Conservation (phyloP, 2,329 filamentous ascomycete species). For the Bipolaris sorokiniana region DNA sequence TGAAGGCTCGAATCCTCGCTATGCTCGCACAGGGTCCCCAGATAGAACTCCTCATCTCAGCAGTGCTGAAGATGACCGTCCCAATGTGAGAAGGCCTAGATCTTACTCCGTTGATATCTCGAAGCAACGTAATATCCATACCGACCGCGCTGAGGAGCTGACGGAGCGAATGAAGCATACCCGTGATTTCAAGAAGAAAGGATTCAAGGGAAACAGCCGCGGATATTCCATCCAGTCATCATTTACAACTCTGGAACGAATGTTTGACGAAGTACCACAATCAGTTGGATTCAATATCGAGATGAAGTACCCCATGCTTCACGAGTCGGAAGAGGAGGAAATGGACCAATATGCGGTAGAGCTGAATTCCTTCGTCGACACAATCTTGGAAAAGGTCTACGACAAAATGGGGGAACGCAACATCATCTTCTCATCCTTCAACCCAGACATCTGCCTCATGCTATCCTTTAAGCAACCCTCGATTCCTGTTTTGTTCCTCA, state of each 20-base stretch:
- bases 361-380: conserved; percentile 95
- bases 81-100: conserved; percentile 50
- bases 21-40: conserved; percentile 58
- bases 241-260: conserved; percentile 92
- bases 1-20: conserved; percentile 56
- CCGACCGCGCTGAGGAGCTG: conserved; percentile 56
- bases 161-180: conserved; percentile 97
- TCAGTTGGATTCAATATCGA: conserved; percentile 96
- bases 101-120: conserved; percentile 66
- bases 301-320: conserved; percentile 98
- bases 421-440: conserved; percentile 96
- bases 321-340: conserved; percentile 91
- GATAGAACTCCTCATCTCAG: conserved; percentile 19
- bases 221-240: conserved; percentile 95
- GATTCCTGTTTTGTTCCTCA: conserved; percentile 93
- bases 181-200: conserved; percentile 89
- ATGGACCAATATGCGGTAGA: conserved; percentile 98
- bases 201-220: conserved; percentile 93
- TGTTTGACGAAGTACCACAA: conserved; percentile 83
- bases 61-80: conserved; percentile 26
- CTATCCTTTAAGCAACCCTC: conserved; percentile 96
- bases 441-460: conserved; percentile 93
- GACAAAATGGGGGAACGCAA: conserved; percentile 82
- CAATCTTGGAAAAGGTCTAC: conserved; percentile 87
- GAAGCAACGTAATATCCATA: conserved; percentile 50